A percentile compares a stretch with the other conserved stretches of the same genome.
These are phyloP conservation scores for Elsinoe australis DNA, from an alignment of 2,329 filamentous ascomycete species.

Conservation along the genomic window DNA sequence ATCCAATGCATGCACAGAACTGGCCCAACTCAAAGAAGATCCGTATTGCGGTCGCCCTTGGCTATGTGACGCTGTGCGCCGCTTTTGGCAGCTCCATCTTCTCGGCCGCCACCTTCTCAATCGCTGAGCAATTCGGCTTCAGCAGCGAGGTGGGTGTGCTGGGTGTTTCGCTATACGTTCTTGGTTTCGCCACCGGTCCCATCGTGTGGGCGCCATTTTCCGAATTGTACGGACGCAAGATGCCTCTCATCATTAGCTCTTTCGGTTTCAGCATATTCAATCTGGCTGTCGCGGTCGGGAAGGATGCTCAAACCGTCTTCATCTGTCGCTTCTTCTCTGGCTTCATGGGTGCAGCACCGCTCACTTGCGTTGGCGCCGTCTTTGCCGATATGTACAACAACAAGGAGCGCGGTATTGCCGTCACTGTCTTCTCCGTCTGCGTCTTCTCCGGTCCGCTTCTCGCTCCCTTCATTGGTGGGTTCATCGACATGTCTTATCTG, in stretches of 20 bases:
- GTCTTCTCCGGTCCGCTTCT: slow-evolving; percentile 31
- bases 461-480: slow-evolving; percentile 30
- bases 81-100: slow-evolving; percentile 54
- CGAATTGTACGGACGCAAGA: slow-evolving; percentile 33
- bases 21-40: slow-evolving; percentile 76
- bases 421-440: slow-evolving; percentile 32
- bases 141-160: slow-evolving; percentile 33
- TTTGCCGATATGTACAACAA: slow-evolving; percentile 52
- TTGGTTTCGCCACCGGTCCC: slow-evolving; percentile 33
- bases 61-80: slow-evolving; percentile 63
- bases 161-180: slow-evolving; percentile 34
- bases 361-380: slow-evolving; percentile 44
- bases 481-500: slow-evolving; percentile 28
- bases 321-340: slow-evolving; percentile 35
- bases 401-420: slow-evolving; percentile 25
- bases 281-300: slow-evolving; percentile 37
- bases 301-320: slow-evolving; percentile 34
- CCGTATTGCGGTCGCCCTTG: slow-evolving; percentile 58
- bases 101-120: slow-evolving; percentile 36
- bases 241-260: slow-evolving; percentile 29
- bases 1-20: slow-evolving; percentile 80
- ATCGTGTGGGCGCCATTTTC: slow-evolving; percentile 45
- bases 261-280: slow-evolving; percentile 39
- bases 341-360: slow-evolving; percentile 32
- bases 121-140: slow-evolving; percentile 39